Evolutionary conservation across 73 alveolate species (phyloP).

Genomic region (Breviolum minutum): DNA sequence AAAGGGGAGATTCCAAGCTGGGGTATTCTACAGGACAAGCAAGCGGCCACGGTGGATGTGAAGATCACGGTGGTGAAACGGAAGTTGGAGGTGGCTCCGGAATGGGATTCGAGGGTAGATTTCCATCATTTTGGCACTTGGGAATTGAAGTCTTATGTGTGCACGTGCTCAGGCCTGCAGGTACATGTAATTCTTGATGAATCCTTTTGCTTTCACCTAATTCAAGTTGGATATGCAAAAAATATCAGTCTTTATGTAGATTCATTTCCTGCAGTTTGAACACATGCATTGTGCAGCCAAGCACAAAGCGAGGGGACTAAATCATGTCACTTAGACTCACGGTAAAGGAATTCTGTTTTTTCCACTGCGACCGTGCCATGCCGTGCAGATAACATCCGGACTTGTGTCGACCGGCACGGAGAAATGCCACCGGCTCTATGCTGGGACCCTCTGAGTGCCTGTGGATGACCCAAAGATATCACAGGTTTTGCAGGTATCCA

Average conservation of each 20-base stretch:
- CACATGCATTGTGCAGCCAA: no score
- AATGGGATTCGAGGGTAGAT: not conserved
- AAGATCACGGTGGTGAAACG: constrained; percentile 55
- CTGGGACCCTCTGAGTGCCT: not conserved
- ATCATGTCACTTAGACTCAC: no score
- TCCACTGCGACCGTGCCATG: no score
- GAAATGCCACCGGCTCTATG: not conserved
- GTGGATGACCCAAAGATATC: not conserved
- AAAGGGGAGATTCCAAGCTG: not conserved
- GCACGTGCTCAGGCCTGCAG: no score
- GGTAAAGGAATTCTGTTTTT: no score
- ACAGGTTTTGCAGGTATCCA: not conserved
- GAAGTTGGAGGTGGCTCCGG: constrained; percentile 38
- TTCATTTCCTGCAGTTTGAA: no score
- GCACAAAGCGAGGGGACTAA: no score
- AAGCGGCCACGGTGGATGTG: constrained; percentile 28
- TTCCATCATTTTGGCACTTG: not conserved
- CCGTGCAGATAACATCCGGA: not conserved
- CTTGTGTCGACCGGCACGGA: not conserved
- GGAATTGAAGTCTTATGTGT: no score
- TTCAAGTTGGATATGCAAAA: no score
- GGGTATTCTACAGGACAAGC: not conserved
- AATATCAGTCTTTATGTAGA: no score
- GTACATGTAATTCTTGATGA: no score
- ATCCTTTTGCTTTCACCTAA: no score